A percentile compares a stretch with the other conserved stretches of the same genome.
Conservation (phyloP, 2,329 filamentous ascomycete genomes). For the Tolypocladium tropicale region DNA sequence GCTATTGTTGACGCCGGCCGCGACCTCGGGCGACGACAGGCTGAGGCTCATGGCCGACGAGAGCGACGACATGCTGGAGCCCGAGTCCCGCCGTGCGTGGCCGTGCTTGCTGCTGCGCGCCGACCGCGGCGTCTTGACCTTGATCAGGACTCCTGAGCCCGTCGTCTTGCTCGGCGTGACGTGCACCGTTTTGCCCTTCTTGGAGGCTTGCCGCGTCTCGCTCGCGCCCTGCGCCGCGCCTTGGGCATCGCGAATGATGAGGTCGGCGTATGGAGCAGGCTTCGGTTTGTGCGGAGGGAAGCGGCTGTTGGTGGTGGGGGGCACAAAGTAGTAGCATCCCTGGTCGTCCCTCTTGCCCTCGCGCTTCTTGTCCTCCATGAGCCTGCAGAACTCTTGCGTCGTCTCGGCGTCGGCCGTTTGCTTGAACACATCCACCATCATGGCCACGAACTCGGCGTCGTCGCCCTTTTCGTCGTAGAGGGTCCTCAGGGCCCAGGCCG, state of each 20-base stretch:
- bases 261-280: constrained; percentile 36
- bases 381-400: constrained; percentile 37
- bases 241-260: constrained; percentile 29
- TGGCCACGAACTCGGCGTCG: constrained; percentile 40
- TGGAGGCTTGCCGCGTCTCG: constrained; percentile 17
- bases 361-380: constrained; percentile 44
- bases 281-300: constrained; percentile 34
- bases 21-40: constrained; percentile 26
- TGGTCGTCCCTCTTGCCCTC: constrained; percentile 44
- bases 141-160: constrained; percentile 7
- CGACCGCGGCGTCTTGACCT: constrained; percentile 23
- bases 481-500: constrained; percentile 49
- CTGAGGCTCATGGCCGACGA: constrained; percentile 28
- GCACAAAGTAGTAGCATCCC: constrained; percentile 43
- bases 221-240: neutral
- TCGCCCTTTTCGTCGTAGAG: constrained; percentile 48
- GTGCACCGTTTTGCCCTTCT: constrained; percentile 25
- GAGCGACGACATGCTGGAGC: constrained; percentile 32
- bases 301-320: constrained; percentile 31
- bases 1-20: constrained; percentile 9
- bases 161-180: constrained; percentile 6
- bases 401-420: constrained; percentile 45
- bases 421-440: constrained; percentile 48
- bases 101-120: constrained; percentile 9
- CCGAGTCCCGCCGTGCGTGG: constrained; percentile 22